Evolutionary conservation across 768 basidiomycete species (phyloP).

Genomic region (Saitozyma podzolica): DNA sequence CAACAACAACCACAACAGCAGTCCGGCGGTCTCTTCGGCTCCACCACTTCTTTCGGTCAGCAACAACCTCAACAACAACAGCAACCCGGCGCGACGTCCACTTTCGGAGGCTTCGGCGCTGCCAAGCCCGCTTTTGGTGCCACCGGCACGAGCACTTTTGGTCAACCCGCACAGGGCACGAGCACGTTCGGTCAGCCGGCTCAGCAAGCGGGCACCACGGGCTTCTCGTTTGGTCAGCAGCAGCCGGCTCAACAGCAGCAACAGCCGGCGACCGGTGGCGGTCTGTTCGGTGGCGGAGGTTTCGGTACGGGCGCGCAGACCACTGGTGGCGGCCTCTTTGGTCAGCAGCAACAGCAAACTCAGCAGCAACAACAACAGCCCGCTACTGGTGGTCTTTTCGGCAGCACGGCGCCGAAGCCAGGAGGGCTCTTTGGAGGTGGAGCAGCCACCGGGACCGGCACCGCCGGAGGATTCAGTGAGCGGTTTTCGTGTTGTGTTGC

Average conservation of each 20-base stretch:
- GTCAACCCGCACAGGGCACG: slow-evolving; percentile 32
- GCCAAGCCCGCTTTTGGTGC: slow-evolving; percentile 35
- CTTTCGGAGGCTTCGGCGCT: slow-evolving; percentile 40
- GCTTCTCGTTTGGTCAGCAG: slow-evolving; percentile 42
- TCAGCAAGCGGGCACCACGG: slow-evolving; percentile 35
- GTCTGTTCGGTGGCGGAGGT: slow-evolving; percentile 33
- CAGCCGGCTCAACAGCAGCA: slow-evolving; percentile 53
- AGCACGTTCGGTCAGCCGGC: slow-evolving; percentile 44
- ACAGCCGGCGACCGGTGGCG: slow-evolving; percentile 45
- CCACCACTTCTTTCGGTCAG: slow-evolving; percentile 52
- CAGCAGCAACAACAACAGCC: slow-evolving; percentile 28
- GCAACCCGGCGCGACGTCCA: slow-evolving; percentile 39
- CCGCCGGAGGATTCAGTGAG: slow-evolving; percentile 23
- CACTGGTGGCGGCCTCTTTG: slow-evolving; percentile 46
- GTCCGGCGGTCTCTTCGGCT: slow-evolving; percentile 56
- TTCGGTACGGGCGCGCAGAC: slow-evolving; percentile 24
- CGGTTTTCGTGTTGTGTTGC: background rate
- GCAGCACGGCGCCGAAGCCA: slow-evolving; percentile 25
- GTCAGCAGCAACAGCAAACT: slow-evolving; percentile 23
- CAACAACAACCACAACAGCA: slow-evolving; percentile 11
- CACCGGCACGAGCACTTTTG: slow-evolving; percentile 18
- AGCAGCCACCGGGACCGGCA: slow-evolving; percentile 13
- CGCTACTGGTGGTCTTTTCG: slow-evolving; percentile 45
- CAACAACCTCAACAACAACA: slow-evolving; percentile 43
- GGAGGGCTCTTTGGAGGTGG: slow-evolving; percentile 31